A percentile compares a stretch with the other conserved stretches of the same genome.
Conservation (phyloP, 1,139 yeast species). For the Geotrichum candidum region DNA sequence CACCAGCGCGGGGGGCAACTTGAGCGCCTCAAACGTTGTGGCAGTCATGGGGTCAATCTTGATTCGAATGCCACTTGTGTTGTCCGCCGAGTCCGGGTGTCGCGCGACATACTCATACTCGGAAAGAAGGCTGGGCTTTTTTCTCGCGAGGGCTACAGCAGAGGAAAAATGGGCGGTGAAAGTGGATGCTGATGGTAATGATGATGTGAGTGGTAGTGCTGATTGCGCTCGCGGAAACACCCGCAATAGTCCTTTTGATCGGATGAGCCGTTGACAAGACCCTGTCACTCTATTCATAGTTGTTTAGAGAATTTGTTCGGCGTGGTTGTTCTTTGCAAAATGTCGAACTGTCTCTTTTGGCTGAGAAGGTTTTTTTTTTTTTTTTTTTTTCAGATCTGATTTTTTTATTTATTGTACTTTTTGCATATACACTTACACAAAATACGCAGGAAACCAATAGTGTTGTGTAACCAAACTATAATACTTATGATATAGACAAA, state of each 20-base stretch:
- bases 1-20: constrained; percentile 18
- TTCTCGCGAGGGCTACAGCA: background rate
- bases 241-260: background rate
- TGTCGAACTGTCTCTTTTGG: too few species aligned
- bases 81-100: background rate
- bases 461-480: too few species aligned
- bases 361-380: background rate
- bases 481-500: too few species aligned
- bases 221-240: background rate
- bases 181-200: background rate
- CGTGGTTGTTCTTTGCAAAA: background rate
- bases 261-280: background rate
- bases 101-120: background rate
- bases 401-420: background rate
- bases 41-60: constrained; percentile 26
- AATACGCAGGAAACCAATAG: background rate
- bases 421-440: background rate
- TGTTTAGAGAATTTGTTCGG: background rate
- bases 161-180: background rate
- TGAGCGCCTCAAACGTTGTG: constrained; percentile 23
- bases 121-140: background rate
- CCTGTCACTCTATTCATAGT: background rate
- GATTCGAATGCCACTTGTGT: constrained; percentile 8
- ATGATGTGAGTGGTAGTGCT: background rate
- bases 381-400: background rate